A percentile compares a stretch with the other conserved stretches of the same genome.
These are phyloP conservation scores for Galeopsis tetrahit DNA, from an alignment of 257 asterid genomes.

Conservation along the genomic window DNA sequence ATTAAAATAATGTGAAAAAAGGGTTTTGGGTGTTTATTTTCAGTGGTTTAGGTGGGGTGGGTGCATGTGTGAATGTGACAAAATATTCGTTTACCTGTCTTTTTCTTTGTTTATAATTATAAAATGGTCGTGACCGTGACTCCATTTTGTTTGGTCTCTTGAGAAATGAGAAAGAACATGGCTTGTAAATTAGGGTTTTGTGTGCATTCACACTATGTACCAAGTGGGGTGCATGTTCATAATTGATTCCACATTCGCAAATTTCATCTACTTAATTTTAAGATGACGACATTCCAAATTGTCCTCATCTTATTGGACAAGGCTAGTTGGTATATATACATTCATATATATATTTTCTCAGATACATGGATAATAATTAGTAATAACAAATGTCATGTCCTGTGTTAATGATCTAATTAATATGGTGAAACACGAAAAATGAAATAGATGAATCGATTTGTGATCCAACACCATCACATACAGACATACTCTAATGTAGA, in stretches of 20 bases:
- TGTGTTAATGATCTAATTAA: too few species aligned
- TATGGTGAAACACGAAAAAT: too few species aligned
- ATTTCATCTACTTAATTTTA: too few species aligned
- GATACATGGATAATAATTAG: too few species aligned
- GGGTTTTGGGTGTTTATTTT: constrained; percentile 33
- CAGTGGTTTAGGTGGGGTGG: constrained; percentile 42
- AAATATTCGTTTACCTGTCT: constrained; percentile 48
- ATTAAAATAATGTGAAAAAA: background rate
- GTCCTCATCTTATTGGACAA: too few species aligned
- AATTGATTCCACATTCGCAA: background rate
- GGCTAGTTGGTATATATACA: too few species aligned
- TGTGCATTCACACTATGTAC: background rate
- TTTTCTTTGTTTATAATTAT: constrained; percentile 23
- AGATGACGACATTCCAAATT: too few species aligned
- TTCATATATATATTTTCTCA: too few species aligned
- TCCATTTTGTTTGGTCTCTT: constrained; percentile 30
- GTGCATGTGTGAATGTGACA: constrained; percentile 43
- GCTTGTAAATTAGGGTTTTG: background rate
- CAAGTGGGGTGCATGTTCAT: background rate
- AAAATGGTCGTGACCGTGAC: background rate
- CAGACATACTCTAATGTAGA: too few species aligned
- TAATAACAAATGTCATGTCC: too few species aligned
- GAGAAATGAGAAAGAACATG: constrained; percentile 6
- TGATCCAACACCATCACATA: too few species aligned
- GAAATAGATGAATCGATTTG: too few species aligned